Base-by-base conservation (phyloP, 306 rosid genomes). In the Hippophae tibetana region DNA sequence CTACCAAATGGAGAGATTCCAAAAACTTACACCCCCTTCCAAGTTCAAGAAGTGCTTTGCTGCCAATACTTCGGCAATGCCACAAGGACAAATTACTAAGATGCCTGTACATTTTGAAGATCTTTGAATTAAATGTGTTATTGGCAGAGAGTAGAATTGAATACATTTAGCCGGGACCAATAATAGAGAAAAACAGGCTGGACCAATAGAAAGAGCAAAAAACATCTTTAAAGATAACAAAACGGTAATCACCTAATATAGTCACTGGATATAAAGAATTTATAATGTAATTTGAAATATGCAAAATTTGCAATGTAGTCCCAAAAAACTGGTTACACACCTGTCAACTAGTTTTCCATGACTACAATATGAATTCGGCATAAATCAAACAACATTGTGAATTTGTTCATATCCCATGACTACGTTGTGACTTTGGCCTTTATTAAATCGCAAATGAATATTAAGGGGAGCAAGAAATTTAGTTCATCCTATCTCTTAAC, bases 1-100 rank as follows among this genome's bases (percentile, higher is more conserved):
- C 97, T 70, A 88, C 95, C 82, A 93, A 75, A 80, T 86, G 86
- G 69, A 93, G 95, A 31, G 97, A 79, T 76, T 86, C 85, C 83
- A 93, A 69, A 76, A 82, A 80, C 78, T 78, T 83, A 75, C 97
- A 93, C 57, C 97, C 87, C 72, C 65, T 72, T 61, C 99, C 96
- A 69, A 92, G 77, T 71, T 71, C 88, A 60, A 78, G 69, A 54
- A 92, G 94, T 66, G 89, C 97, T 59, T 55, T 57, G 78, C 78
- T 78, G 18, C 87, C 88, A 27, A 92, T 88, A 74, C 78, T 83
- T 70, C 85, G 97, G 89, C 94, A 88, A 82, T 86, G 88, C 49
- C 88, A 79, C 77, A 92, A 73, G 52, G 85, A 76, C 45, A 92
- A 76, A 67, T 88, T 95, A 52, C 86, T 77, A 67, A 92, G 95